A percentile compares a stretch with the other conserved stretches of the same genome.
Evolutionary conservation across 1,139 yeast genomes (phyloP).

Genomic region (Magnusiomyces fungicola): DNA sequence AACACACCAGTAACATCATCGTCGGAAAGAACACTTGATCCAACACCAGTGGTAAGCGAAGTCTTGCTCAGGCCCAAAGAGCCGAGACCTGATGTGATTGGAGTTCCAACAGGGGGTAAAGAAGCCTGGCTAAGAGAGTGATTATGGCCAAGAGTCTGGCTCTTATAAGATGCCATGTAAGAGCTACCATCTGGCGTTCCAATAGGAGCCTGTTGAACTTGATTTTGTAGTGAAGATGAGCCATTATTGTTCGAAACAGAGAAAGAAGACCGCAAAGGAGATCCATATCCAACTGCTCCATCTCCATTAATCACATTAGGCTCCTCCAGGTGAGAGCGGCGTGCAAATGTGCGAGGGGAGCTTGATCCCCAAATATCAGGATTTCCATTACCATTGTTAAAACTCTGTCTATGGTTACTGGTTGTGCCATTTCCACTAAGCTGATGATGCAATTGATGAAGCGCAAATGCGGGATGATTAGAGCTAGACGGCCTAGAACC

Average conservation of each 20-base stretch:
- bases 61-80: not conserved
- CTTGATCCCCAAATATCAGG: slow-evolving; percentile 13
- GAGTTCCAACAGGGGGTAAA: not conserved
- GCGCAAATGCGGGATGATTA: slow-evolving; percentile 6
- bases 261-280: slow-evolving; percentile 11
- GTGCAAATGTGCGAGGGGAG: slow-evolving; percentile 11
- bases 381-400: slow-evolving; percentile 2
- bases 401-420: not conserved
- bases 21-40: slow-evolving; percentile 1
- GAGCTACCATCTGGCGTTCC: slow-evolving; percentile 14
- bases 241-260: slow-evolving; percentile 5
- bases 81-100: not conserved
- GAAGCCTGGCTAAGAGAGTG: not conserved
- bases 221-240: not conserved
- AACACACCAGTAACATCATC: slow-evolving; percentile 1
- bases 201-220: slow-evolving; percentile 9
- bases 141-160: not conserved
- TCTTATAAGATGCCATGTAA: slow-evolving; percentile 1
- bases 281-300: slow-evolving; percentile 5
- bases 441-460: slow-evolving; percentile 1
- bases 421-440: not conserved
- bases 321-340: slow-evolving; percentile 2
- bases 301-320: slow-evolving; percentile 5
- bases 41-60: not conserved
- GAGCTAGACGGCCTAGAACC: slow-evolving; percentile 43